Base-by-base conservation (phyloP, 2,329 filamentous ascomycete genomes). In the Purpureocillium takamizusanense region DNA sequence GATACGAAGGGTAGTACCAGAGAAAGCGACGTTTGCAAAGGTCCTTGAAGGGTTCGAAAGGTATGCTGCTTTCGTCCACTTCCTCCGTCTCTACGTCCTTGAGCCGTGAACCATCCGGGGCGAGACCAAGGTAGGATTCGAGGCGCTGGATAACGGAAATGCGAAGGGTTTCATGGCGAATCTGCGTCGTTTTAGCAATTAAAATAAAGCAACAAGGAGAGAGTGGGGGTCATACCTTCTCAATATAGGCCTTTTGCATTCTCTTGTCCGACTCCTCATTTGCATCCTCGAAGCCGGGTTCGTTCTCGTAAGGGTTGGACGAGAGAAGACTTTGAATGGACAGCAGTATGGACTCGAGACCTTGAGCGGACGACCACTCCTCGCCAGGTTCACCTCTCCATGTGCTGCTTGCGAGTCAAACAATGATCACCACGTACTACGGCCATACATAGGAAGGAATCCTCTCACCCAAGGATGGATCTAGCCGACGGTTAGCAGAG, bases 251-350 rank as follows among this genome's bases (percentile, higher is more conserved):
- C 44, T 75, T 72, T 59, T 89, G 85, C 42, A 80, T 72, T 59
- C 80, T 78, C 61, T 85, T 82, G 57, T 94, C 87, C 4, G 70
- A 63, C 1, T 71, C 63, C 8, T 75, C 71, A 33, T 81, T 82
- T 11, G 81, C 76, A 42, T 83, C 74, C 57, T 97, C 90, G 50
- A 86, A 95, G 6, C 92, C 92, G 2, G 92, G 92, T 57, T 98
- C 92, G 51, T 97, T 95, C 56, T 92, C 86, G 61, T 95, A 97
- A 0, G 90, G 92, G 51, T 95, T 95, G 21, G 78, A 66, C 1
- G 88, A 95, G 83, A 98, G 89, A 33, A 98, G 69, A 58, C 89
- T 95, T 61, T 98, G 92, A 41, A 98, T 95, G 5, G 90, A 97
- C 38, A 97, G 77, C 35, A 98, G 63, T 35, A 97, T 86, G 1